These are phyloP conservation scores for Eucalyptus urophylla DNA, from an alignment of 345 rosid genomes.

Conservation along the genomic window DNA sequence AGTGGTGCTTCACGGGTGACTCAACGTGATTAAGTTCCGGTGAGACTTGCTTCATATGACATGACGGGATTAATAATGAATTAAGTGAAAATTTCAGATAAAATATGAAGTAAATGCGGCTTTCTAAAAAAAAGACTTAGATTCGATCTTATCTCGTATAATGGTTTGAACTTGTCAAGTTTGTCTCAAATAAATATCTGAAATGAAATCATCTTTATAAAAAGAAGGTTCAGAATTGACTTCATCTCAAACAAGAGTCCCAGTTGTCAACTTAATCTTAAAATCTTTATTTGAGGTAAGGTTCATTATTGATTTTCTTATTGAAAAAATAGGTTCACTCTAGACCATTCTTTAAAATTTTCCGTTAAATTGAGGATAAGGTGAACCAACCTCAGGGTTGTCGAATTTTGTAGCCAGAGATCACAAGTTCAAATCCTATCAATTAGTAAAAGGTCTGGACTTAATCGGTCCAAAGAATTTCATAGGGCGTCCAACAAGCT, in stretches of 20 bases:
- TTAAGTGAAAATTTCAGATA: too few relatives aligned
- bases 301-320: background rate
- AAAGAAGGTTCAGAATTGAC: rapidly evolving
- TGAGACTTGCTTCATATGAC: too few relatives aligned
- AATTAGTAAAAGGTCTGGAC: rapidly evolving
- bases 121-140: too few relatives aligned
- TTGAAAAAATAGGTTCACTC: rapidly evolving
- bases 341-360: rapidly evolving
- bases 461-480: background rate
- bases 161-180: rapidly evolving
- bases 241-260: rapidly evolving
- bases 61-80: rapidly evolving
- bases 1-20: too few relatives aligned
- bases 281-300: rapidly evolving
- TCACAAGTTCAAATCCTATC: background rate
- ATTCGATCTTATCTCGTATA: too few relatives aligned
- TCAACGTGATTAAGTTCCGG: rapidly evolving
- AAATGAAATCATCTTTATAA: background rate
- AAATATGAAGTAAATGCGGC: rapidly evolving
- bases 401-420: rapidly evolving
- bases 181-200: rapidly evolving
- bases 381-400: background rate
- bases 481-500: background rate
- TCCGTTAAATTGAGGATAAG: background rate
- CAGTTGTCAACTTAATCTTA: rapidly evolving